These are phyloP conservation scores for Coniferiporia sulphurascens DNA, from an alignment of 1,284 basidiomycete genomes.

Conservation along the genomic window DNA sequence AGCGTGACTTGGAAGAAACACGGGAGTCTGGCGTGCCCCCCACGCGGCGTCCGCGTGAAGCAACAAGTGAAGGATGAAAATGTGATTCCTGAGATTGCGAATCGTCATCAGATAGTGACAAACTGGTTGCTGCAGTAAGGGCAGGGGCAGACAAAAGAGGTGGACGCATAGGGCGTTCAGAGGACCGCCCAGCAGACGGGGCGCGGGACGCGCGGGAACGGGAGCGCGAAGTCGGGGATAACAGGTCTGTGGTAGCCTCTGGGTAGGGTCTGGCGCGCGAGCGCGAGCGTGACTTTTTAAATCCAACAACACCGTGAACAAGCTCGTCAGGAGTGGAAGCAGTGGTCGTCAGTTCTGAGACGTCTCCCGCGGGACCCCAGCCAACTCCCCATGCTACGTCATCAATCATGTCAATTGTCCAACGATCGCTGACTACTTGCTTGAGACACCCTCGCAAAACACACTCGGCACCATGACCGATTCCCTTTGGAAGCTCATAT, in stretches of 20 bases:
- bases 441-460: constrained; percentile 76
- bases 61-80: background rate
- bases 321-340: background rate
- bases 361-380: constrained; percentile 55
- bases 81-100: background rate
- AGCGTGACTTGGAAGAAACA: background rate
- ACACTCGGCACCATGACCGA: constrained; percentile 67
- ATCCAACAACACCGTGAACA: background rate
- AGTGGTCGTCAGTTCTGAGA: constrained; percentile 23
- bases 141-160: background rate
- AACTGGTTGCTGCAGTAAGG: background rate
- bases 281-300: constrained; percentile 5
- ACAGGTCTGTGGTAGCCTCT: background rate
- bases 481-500: constrained; percentile 51
- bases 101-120: background rate
- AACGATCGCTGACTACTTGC: constrained; percentile 51
- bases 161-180: background rate
- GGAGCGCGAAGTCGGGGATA: constrained; percentile 5
- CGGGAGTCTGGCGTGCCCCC: background rate
- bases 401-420: constrained; percentile 73
- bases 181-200: background rate
- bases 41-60: background rate
- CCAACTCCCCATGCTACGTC: constrained; percentile 78
- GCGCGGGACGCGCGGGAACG: constrained; percentile 3
- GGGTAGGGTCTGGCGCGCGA: constrained; percentile 16